Evolutionary conservation across 2,329 filamentous ascomycete genomes (phyloP).

Genomic region (Colletotrichum liaoningense): DNA sequence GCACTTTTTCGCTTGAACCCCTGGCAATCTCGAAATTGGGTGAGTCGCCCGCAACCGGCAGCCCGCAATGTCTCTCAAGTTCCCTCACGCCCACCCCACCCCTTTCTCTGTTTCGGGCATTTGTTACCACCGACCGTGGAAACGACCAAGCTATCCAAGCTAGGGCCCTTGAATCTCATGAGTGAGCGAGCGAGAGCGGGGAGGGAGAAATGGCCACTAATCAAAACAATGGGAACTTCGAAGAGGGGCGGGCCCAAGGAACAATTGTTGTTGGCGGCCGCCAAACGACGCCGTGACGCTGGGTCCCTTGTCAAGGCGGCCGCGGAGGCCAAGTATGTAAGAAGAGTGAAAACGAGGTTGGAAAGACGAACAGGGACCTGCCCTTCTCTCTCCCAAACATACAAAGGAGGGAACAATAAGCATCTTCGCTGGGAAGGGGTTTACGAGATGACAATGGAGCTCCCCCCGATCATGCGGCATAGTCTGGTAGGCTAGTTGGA

Average conservation of each 20-base stretch:
- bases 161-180: neutral
- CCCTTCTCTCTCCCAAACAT: neutral
- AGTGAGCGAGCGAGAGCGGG: neutral
- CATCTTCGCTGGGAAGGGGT: constrained; percentile 16
- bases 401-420: constrained; percentile 23
- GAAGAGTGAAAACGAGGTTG: neutral
- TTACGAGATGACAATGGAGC: constrained; percentile 27
- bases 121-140: neutral
- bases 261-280: constrained; percentile 2
- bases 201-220: neutral
- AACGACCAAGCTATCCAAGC: neutral
- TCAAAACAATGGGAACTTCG: neutral
- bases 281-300: neutral
- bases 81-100: neutral
- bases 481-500: neutral
- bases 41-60: neutral
- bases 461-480: constrained; percentile 1
- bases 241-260: neutral
- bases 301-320: constrained; percentile 7
- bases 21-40: neutral
- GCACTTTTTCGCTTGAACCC: neutral
- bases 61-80: neutral
- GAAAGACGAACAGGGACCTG: neutral
- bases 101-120: neutral
- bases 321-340: neutral